Evolutionary conservation across 2,329 filamentous ascomycete genomes (phyloP).

Genomic region (Boeremia lycopersici): DNA sequence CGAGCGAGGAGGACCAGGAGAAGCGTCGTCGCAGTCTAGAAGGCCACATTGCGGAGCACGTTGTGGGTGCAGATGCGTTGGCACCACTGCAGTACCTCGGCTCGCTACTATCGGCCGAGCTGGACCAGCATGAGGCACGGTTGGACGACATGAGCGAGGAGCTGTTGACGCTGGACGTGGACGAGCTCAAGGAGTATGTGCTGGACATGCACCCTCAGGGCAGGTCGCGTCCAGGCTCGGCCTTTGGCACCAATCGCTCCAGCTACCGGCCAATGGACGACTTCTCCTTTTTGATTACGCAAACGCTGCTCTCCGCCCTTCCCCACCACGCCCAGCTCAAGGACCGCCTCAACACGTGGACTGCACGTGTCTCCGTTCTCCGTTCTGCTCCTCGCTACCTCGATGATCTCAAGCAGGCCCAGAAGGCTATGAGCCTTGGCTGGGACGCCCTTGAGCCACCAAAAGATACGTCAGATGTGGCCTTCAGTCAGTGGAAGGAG

Average conservation of each 20-base stretch:
- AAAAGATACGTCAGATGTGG: constrained; percentile 39
- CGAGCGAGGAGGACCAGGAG: constrained; percentile 37
- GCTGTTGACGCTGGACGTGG: constrained; percentile 73
- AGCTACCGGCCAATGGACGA: constrained; percentile 80
- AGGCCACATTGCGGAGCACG: constrained; percentile 39
- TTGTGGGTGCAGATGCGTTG: constrained; percentile 31
- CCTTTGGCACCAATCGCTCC: constrained; percentile 36
- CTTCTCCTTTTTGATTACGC: constrained; percentile 86
- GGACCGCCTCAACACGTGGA: constrained; percentile 78
- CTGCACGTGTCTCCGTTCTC: constrained; percentile 74
- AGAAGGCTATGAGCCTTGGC: constrained; percentile 67
- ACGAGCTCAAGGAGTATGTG: constrained; percentile 89
- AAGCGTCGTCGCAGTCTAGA: constrained; percentile 40
- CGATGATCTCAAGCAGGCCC: constrained; percentile 65
- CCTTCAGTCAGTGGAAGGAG: constrained; percentile 43
- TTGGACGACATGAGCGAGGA: constrained; percentile 74
- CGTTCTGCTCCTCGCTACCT: constrained; percentile 74
- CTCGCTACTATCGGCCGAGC: constrained; percentile 68
- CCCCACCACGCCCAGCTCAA: constrained; percentile 79
- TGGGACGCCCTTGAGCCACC: constrained; percentile 65
- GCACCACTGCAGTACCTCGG: constrained; percentile 65
- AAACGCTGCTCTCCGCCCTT: constrained; percentile 86
- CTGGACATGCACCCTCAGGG: constrained; percentile 73
- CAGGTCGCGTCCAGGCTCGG: constrained; percentile 54
- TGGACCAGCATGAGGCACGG: constrained; percentile 72